Base-by-base conservation (phyloP, 2,329 filamentous ascomycete genomes). In the Diaporthe batatas region DNA sequence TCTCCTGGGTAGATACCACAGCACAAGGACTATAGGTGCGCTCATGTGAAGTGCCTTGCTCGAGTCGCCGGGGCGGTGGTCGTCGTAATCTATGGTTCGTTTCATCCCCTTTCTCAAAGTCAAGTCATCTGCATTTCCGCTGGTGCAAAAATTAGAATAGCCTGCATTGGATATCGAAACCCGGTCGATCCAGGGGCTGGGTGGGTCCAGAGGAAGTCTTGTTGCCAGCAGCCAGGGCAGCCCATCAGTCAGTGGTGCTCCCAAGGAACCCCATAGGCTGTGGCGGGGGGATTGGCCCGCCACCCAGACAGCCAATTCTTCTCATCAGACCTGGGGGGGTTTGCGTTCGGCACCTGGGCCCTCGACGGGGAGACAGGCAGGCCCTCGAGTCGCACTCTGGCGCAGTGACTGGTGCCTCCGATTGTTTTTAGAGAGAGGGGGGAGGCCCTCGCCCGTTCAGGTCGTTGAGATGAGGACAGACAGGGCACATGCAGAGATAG, bases 81-180 rank as follows among this genome's bases (percentile, higher is more conserved):
- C 47, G 49, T 67, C 25, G 49, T 71, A 57, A 58, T 34, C 21
- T 72, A 47, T 68, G 55, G 47, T 64, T 39, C 44, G 71, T 72
- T 72, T 72, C 65, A 70, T 70, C 71, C 71, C 71, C 65, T 72
- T 53, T 62, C 39, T 47, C 55, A 21, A 29, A 29, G 57, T 67
- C 47, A 67, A 67, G 32, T 53, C 62, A 51, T 71, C 47, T 10
- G 57, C 68, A 64, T 32, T 54, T 44, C 57, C 23, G 25, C 29
- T 42, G 64, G 55, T 54, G 47, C 54, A 54, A 72, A 68, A 69
- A 42, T 62, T 68, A 59, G 55, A 59, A 72, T 55, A 58, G 44
- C 39, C 51, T 47, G 51, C 53, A 58, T 47, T 69, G 36, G 62
- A 65, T 11, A 44, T 51, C 36, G 25, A 65, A 36, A 51, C 62